phyloP scores from a whole-genome alignment of 2,329 filamentous ascomycete genomes.

The Alternaria sp. region DNA sequence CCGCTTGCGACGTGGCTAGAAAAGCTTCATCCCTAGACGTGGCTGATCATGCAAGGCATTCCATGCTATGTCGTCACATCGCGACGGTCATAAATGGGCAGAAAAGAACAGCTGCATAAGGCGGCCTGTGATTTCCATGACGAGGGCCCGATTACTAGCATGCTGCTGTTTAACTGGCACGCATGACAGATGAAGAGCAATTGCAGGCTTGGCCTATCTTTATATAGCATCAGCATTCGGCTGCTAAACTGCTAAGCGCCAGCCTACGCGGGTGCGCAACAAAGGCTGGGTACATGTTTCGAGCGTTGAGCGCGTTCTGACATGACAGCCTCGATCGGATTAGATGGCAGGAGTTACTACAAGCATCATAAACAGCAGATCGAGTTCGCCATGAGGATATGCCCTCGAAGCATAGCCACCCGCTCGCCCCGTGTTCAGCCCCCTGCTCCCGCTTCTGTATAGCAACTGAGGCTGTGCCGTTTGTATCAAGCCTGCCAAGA shows the following conservation, averaged over 20 bases:
- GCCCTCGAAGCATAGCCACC: constrained; percentile 37
- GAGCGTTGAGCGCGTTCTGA: constrained; percentile 9
- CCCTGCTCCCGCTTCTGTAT: constrained; percentile 31
- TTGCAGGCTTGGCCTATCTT: constrained; percentile 34
- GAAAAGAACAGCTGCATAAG: not conserved
- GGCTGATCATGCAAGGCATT: constrained; percentile 16
- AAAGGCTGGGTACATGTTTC: constrained; percentile 18
- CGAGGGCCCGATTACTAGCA: constrained; percentile 2
- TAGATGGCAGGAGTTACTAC: constrained; percentile 11
- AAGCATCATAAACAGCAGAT: constrained; percentile 8
- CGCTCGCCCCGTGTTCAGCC: constrained; percentile 24
- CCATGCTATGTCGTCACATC: constrained; percentile 5
- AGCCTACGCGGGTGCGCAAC: constrained; percentile 29
- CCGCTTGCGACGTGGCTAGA: constrained; percentile 18
- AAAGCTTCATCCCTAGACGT: constrained; percentile 16
- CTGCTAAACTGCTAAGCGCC: constrained; percentile 40
- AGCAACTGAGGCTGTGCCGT: constrained; percentile 47
- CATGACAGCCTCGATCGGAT: not conserved
- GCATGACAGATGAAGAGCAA: constrained; percentile 15
- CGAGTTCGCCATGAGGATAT: constrained; percentile 15
- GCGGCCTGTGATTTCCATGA: not conserved
- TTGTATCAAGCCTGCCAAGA: constrained; percentile 41
- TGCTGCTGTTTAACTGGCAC: constrained; percentile 9
- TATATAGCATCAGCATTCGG: constrained; percentile 37
- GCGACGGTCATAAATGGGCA: not conserved